These are phyloP conservation scores for Zygoascus flipseniorum DNA, from an alignment of 805 yeast genomes.

Conservation along the genomic window DNA sequence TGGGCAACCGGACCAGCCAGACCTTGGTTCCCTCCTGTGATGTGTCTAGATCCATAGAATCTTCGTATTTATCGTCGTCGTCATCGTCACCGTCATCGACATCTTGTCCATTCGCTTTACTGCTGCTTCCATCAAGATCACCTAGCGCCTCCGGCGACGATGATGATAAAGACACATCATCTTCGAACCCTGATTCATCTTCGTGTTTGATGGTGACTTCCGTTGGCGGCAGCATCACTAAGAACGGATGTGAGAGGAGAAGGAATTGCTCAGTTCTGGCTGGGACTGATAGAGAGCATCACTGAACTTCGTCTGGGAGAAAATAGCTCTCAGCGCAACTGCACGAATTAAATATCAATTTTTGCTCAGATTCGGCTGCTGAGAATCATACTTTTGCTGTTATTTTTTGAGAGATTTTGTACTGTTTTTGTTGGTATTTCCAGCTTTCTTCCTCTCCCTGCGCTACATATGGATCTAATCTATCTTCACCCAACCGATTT, in stretches of 20 bases:
- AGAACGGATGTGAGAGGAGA: not conserved
- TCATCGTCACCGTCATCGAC: conserved; percentile 22
- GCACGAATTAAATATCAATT: too few species aligned
- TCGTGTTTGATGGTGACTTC: conserved; percentile 1
- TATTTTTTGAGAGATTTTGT: too few species aligned
- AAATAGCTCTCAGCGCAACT: too few species aligned
- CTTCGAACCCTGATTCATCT: conserved; percentile 23
- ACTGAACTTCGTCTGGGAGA: too few species aligned
- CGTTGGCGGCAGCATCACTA: not conserved
- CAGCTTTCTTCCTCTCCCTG: too few species aligned
- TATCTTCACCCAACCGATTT: too few species aligned
- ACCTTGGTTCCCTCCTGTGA: conserved; percentile 56
- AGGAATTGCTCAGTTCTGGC: too few species aligned
- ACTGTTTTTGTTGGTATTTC: too few species aligned
- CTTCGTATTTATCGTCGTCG: conserved; percentile 42
- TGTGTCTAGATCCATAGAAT: conserved; percentile 71
- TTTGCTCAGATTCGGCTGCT: too few species aligned
- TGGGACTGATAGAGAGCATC: too few species aligned
- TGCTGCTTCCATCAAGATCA: conserved; percentile 4
- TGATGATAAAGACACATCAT: conserved; percentile 31
- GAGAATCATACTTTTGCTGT: too few species aligned
- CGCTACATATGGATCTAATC: too few species aligned
- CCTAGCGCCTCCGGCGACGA: conserved; percentile 18
- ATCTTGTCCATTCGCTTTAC: conserved; percentile 17
- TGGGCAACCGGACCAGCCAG: conserved; percentile 89